Base-by-base conservation (phyloP, 345 rosid genomes). In the Camelina hispida region DNA sequence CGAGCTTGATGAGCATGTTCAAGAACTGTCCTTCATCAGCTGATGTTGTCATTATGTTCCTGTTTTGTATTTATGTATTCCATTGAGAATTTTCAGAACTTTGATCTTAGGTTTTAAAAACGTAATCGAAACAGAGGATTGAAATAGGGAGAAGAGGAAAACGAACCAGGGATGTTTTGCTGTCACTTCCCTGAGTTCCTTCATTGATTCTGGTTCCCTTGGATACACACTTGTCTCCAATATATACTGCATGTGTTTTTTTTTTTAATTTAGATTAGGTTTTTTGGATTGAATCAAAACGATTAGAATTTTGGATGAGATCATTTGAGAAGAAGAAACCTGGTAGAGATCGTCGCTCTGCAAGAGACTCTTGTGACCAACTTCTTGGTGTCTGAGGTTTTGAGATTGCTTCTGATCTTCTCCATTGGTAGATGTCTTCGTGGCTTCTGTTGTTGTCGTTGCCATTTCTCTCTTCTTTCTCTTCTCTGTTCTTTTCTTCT, bases 141-240 rank as follows among this genome's bases (percentile, higher is more conserved):
- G 7, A 8, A 35, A 32, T 6, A 37, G 2, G 40, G 42, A 3
- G 9, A 38, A 9, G 9, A 14, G 16, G 10, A 28, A 28, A 69
- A 84, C 80, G 15, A 51, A 93, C 98, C 98, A 91, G 10, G 98
- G 98, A 57, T 96, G 99, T 71, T 93, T 93, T 5, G 98, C 99
- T 16, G 99, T 96, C 22, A 89, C 48, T 62, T 96, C 98, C 28
- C 99, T 84, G 30, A 93, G 92, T 79, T 96, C 97, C 84, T 93
- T 96, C 99, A 96, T 91, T 66, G 93, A 3, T 78, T 89, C 98
- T 30, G 96, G 91, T 85, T 96, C 99, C 62, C 89, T 89, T 38
- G 99, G 99, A 78, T 91, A 96, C 51, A 96, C 99, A 63, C 99
- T 96, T 1, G 98, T 96, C 83, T 96, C 98, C n/a, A 96, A 70